A percentile compares a stretch with the other conserved stretches of the same genome.
phyloP scores from a whole-genome alignment of 2,329 filamentous ascomycete genomes.

The Epichloe sp. region DNA sequence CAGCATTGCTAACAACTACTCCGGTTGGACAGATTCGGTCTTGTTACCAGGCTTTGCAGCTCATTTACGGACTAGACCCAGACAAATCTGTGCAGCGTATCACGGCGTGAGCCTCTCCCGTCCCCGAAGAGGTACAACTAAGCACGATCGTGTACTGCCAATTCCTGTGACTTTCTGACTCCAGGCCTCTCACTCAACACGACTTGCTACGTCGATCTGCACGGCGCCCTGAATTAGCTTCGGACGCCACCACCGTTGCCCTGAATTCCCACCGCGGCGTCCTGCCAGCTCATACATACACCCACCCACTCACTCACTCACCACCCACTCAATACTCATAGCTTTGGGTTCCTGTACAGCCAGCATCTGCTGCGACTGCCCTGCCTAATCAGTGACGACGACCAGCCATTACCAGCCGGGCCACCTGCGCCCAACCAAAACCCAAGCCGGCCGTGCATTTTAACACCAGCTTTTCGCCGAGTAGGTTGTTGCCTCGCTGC shows the following conservation, averaged over 20 bases:
- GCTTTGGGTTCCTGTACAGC: conserved; percentile 37
- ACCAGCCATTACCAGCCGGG: conserved; percentile 10
- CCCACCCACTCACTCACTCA: conserved; percentile 41
- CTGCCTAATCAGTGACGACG: conserved; percentile 28
- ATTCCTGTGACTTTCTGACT: neutral
- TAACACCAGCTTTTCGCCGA: conserved; percentile 18
- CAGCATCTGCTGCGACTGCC: conserved; percentile 27
- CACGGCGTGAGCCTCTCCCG: conserved; percentile 2
- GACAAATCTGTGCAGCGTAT: neutral
- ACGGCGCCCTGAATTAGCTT: conserved; percentile 43
- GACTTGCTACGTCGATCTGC: conserved; percentile 37
- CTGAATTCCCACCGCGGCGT: conserved; percentile 25
- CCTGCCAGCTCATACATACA: conserved; percentile 47
- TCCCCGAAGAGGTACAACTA: neutral
- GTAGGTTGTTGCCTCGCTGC: conserved; percentile 10
- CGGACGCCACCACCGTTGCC: conserved; percentile 24
- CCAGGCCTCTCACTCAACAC: neutral
- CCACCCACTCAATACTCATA: conserved; percentile 41
- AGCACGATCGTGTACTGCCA: neutral
- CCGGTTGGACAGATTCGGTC: conserved; percentile 21
- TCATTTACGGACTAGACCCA: conserved; percentile 12
- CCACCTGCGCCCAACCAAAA: conserved; percentile 32
- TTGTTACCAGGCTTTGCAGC: conserved; percentile 11
- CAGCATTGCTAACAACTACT: conserved; percentile 22
- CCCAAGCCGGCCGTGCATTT: conserved; percentile 24